Base-by-base conservation (phyloP, 345 rosid genomes). In the Linum lewisii region DNA sequence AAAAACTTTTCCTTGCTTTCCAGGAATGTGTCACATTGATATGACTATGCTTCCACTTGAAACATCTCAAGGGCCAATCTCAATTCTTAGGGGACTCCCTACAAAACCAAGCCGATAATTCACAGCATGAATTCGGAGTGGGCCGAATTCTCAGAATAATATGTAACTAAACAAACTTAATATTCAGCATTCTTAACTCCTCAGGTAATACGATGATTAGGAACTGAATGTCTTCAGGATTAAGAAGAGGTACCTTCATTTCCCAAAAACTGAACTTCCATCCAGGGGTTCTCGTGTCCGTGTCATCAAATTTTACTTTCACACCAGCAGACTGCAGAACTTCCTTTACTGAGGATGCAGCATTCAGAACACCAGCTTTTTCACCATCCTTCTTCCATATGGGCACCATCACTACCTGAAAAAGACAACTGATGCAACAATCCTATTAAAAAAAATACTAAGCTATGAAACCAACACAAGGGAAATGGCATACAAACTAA, bases 211-310 rank as follows among this genome's bases (percentile, higher is more conserved):
- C n/a, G n/a, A n/a, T n/a, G n/a, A n/a, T n/a, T n/a, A n/a, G n/a
- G n/a, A n/a, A n/a, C n/a, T n/a, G n/a, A n/a, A n/a, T n/a, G n/a
- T n/a, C n/a, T n/a, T n/a, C n/a, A n/a, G n/a, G 38, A 11, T 34
- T 34, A 5, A 34, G 38, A 34, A 34, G 9, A 63, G 68, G 54
- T 57, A 89, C 97, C 91, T 89, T 93, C 97, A 93, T 84, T 75
- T 83, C 97, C 97, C 99, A 86, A 75, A 88, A 86, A 74, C 86
- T 86, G 84, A 86, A 82, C 75, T 89, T 93, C 97, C 99, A 93
- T 20, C 97, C 95, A 3, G 89, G 86, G 38, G 93, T 86, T 69
- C 77, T 73, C 60, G 84, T 94, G n/a, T 89, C 94, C 16, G 83
- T 72, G 63, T 85, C 95, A 69, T 87, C 97, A 16, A 93, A 88